Evolutionary conservation across 805 yeast species (phyloP), one percentile per base, ranked within the genome.

Genomic region (Ogataea thermomethanolica): DNA sequence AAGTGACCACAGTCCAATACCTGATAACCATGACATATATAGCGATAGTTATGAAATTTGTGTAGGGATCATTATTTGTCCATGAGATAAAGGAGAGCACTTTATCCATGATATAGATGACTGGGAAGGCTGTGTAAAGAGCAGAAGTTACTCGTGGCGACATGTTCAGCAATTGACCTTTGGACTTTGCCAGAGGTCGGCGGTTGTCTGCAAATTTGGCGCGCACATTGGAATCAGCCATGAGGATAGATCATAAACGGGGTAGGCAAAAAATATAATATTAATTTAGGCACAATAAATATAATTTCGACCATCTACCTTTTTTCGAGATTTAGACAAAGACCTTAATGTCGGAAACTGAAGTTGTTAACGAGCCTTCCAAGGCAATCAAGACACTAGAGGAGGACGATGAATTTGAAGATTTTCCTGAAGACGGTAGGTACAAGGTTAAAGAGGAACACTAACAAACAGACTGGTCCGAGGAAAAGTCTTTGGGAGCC

Each of bases 371-470:
- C 25, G 49, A 50, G 35, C 49, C 49, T 32, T 21, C 46, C 25
- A 46, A 49, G 33, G 50, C 63, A 30, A 69, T 84, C 58, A 85
- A 82, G 55, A 78, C 95, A 2, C 69, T 91, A 35, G 98, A 91
- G 60, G 96, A 91, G 54, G 97, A 91, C 57, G 98, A 91, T 59
- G 97, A 90, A 62, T 91, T 91, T 59, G 98, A 91, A 67, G 98
- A 91, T 60, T 91, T 91, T 69, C 96, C 95, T 11, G 88, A 79
- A 41, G 96, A 89, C 58, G 73, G 76, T 72, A 50, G 31, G 74
- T 62, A 29, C 7, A 13, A 7, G 14, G 8, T n/a, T 17, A 3
- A 9, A 5, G 15, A 25, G n/a, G 8, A 2, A 14, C 8, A 39
- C 48, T 36, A 43, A 42, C 49, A 12, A 25, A 8, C 20, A 66